Evolutionary conservation across 2,329 filamentous ascomycete species (phyloP), one percentile per base, ranked within the genome.

Genomic region (Curvularia lunata): DNA sequence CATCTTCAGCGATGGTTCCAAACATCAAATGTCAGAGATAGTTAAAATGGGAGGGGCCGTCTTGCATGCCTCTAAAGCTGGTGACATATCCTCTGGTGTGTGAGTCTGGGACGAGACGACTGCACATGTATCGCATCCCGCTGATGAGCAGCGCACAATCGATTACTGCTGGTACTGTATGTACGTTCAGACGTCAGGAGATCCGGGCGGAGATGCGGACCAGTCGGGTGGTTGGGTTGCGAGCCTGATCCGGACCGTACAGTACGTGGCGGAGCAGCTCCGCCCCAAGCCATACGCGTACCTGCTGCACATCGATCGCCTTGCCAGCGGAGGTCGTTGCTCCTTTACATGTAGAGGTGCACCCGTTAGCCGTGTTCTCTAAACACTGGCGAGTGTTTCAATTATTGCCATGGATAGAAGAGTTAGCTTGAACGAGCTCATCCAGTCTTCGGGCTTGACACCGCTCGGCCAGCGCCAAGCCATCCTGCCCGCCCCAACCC

Each of bases 401-500:
- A 23, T 19, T 23, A 21, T 21, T 18, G 19, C 28, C 43, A 76
- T 76, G 73, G 62, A 71, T 32, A 64, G 49, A 53, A 65, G 62
- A 66, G 62, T 66, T 43, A 71, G 60, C 41, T 60, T 76, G 27
- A 65, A 67, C 40, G 66, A 75, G 37, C 65, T 76, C 30, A 64
- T 75, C 18, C 62, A 60, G 34, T 63, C 66, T 49, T 70, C 71
- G 12, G 72, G 72, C 30, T 63, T 76, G 38, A 61, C 67, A 5
- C 61, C 67, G 40, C 51, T 65, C 54, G 63, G 49, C 32, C 72
- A 70, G 40, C 69, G 54, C 45, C 54, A 57, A 74, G 62, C 72
- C 68, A 50, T 73, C 58, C 62, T 76, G 23, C 70, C 73, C 21
- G 67, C 72, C 41, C 72, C 74, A 28, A 65, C 66, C 19, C 71